phyloP scores from a whole-genome alignment of 2,329 filamentous ascomycete genomes.

The Botrytis medusae region DNA sequence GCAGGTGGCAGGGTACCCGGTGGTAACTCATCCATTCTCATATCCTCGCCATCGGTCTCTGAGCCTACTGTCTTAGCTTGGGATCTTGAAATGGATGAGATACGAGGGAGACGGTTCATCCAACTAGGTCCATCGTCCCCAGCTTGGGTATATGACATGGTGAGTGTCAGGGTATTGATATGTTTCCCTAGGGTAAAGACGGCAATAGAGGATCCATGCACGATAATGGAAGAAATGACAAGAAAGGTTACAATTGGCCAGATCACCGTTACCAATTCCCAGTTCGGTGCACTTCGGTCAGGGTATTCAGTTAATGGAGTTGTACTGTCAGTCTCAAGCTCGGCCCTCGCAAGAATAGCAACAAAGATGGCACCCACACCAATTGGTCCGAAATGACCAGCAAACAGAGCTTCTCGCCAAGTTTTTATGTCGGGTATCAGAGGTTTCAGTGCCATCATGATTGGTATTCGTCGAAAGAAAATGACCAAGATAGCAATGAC shows the following conservation, averaged over 20 bases:
- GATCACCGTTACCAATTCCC: conserved; percentile 76
- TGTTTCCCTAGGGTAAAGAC: conserved; percentile 97
- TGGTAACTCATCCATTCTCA: conserved; percentile 60
- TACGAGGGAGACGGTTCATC: conserved; percentile 87
- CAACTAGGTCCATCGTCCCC: conserved; percentile 86
- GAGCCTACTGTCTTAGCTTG: conserved; percentile 81
- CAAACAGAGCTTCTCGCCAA: conserved; percentile 95
- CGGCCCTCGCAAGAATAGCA: conserved; percentile 88
- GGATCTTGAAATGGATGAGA: conserved; percentile 69
- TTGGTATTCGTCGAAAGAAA: conserved; percentile 90
- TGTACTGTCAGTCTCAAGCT: conserved; percentile 71
- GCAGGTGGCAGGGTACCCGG: conserved; percentile 73
- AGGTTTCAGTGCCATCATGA: conserved; percentile 90
- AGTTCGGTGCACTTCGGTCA: conserved; percentile 51
- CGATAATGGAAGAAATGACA: conserved; percentile 89
- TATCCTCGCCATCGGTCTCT: conserved; percentile 67
- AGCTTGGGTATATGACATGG: conserved; percentile 91
- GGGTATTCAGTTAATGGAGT: conserved; percentile 70
- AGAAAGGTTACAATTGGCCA: conserved; percentile 96
- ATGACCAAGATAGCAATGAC: conserved; percentile 92
- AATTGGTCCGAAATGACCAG: conserved; percentile 96
- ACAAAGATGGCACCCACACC: conserved; percentile 96
- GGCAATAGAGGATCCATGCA: conserved; percentile 96
- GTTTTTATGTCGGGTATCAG: conserved; percentile 96
- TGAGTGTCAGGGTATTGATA: conserved; percentile 93